Conservation (phyloP, 2,329 filamentous ascomycete species). For the Fusarium sp. region DNA sequence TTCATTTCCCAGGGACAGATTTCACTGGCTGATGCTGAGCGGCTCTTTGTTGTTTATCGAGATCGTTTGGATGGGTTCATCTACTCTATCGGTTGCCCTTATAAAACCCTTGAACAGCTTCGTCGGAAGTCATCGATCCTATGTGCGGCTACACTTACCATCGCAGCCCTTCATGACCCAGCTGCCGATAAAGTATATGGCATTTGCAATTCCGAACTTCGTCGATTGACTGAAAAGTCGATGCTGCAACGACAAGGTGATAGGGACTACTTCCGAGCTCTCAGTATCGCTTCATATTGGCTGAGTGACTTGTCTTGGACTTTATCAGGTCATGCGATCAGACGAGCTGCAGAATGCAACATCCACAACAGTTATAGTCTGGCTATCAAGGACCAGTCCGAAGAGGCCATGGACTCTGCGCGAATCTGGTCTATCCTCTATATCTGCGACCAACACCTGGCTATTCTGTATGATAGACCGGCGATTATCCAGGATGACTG, state of each 20-base stretch:
- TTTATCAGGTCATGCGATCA: slow-evolving; percentile 62
- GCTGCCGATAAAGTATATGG: slow-evolving; percentile 60
- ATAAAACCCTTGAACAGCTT: slow-evolving; percentile 58
- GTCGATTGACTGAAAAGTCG: slow-evolving; percentile 59
- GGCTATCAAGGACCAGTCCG: slow-evolving; percentile 48
- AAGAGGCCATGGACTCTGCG: slow-evolving; percentile 60
- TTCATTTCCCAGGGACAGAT: slow-evolving; percentile 52
- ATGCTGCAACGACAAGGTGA: slow-evolving; percentile 48
- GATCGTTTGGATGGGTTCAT: slow-evolving; percentile 60
- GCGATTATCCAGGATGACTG: slow-evolving; percentile 66
- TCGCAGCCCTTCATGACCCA: slow-evolving; percentile 65
- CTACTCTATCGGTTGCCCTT: slow-evolving; percentile 60
- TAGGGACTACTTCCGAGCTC: slow-evolving; percentile 63
- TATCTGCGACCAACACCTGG: slow-evolving; percentile 68
- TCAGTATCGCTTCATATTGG: slow-evolving; percentile 70
- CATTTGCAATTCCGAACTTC: slow-evolving; percentile 57
- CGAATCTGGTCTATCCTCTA: slow-evolving; percentile 70
- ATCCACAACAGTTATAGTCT: slow-evolving; percentile 53
- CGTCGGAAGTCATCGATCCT: slow-evolving; percentile 63
- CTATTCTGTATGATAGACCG: slow-evolving; percentile 66
- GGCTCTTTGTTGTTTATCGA: slow-evolving; percentile 59
- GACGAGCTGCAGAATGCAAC: slow-evolving; percentile 58
- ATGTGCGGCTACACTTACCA: slow-evolving; percentile 63
- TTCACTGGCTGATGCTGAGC: slow-evolving; percentile 56
- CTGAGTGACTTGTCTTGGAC: slow-evolving; percentile 67